Evolutionary conservation across 192 early-diverging fungal genomes (phyloP).

Genomic region (Rhizophlyctis rosea): DNA sequence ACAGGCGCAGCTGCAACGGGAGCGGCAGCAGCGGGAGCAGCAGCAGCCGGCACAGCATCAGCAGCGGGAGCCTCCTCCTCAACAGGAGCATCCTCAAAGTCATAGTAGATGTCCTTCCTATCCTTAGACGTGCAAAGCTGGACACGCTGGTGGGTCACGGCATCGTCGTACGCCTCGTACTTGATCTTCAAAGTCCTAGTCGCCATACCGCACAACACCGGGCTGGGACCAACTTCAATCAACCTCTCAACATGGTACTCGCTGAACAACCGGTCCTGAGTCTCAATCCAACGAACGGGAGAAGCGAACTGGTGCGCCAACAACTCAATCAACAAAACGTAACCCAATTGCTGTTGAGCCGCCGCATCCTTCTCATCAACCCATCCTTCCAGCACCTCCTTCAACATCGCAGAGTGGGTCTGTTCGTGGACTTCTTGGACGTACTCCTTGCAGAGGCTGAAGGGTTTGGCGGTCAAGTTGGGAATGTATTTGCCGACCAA

Average conservation of each 20-base stretch:
- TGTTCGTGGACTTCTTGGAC: constrained; percentile 65
- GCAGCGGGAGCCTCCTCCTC: constrained; percentile 39
- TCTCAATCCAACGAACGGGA: constrained; percentile 93
- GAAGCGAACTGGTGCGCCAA: constrained; percentile 91
- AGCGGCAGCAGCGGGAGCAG: constrained; percentile 53
- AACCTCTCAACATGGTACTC: constrained; percentile 79
- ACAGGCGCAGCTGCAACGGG: constrained; percentile 54
- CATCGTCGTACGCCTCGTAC: constrained; percentile 94
- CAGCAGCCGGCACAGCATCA: constrained; percentile 46
- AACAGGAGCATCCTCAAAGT: constrained; percentile 68
- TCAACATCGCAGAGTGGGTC: constrained; percentile 74
- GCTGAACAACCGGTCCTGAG: constrained; percentile 82
- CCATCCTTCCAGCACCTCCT: constrained; percentile 77
- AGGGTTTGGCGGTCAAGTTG: constrained; percentile 89
- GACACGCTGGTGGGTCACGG: constrained; percentile 84
- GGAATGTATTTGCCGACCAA: constrained; percentile 90
- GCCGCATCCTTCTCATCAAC: constrained; percentile 63
- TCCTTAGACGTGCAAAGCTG: constrained; percentile 88
- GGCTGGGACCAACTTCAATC: constrained; percentile 87
- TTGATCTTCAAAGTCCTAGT: constrained; percentile 91
- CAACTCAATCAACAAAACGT: constrained; percentile 82
- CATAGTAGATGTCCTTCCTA: constrained; percentile 91
- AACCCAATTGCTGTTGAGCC: constrained; percentile 82
- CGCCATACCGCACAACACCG: constrained; percentile 92
- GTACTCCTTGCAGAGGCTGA: constrained; percentile 74